phyloP scores from a whole-genome alignment of 2,329 filamentous ascomycete species.

The Emericellopsis atlantica region DNA sequence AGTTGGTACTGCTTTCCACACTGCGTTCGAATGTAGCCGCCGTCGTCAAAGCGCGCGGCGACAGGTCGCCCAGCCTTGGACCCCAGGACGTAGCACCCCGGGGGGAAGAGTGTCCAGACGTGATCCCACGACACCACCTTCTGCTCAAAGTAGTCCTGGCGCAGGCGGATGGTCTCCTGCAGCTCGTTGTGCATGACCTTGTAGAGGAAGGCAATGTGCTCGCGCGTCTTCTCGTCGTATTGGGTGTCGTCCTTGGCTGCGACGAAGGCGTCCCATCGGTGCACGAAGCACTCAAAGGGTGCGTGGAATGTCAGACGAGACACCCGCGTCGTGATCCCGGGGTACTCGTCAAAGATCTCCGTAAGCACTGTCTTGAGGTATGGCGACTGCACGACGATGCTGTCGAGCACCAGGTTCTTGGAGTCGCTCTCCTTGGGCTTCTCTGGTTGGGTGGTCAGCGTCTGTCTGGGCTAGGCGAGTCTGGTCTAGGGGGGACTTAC shows the following conservation, averaged over 20 bases:
- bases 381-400: slow-evolving; percentile 51
- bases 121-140: slow-evolving; percentile 39
- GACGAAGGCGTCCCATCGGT: slow-evolving; percentile 44
- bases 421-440: slow-evolving; percentile 39
- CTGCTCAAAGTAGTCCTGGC: slow-evolving; percentile 37
- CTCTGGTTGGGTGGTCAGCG: background rate
- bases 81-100: slow-evolving; percentile 26
- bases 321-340: slow-evolving; percentile 45
- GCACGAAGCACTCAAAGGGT: slow-evolving; percentile 52
- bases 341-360: slow-evolving; percentile 42
- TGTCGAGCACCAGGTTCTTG: slow-evolving; percentile 48
- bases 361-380: slow-evolving; percentile 43
- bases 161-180: slow-evolving; percentile 32
- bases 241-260: slow-evolving; percentile 24
- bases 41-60: slow-evolving; percentile 23
- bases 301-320: slow-evolving; percentile 47
- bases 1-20: slow-evolving; percentile 26
- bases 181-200: slow-evolving; percentile 37
- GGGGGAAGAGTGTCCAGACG: slow-evolving; percentile 40
- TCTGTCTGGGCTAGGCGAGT: too few species aligned
- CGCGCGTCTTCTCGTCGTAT: slow-evolving; percentile 26
- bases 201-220: slow-evolving; percentile 33
- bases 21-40: slow-evolving; percentile 20
- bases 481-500: slow-evolving; percentile 6
- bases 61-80: slow-evolving; percentile 23